Percentiles rank a stretch among this genome's conserved stretches.
Evolutionary conservation across 2,329 filamentous ascomycete species (phyloP).

Genomic region (Sporothrix pseudoabietina): DNA sequence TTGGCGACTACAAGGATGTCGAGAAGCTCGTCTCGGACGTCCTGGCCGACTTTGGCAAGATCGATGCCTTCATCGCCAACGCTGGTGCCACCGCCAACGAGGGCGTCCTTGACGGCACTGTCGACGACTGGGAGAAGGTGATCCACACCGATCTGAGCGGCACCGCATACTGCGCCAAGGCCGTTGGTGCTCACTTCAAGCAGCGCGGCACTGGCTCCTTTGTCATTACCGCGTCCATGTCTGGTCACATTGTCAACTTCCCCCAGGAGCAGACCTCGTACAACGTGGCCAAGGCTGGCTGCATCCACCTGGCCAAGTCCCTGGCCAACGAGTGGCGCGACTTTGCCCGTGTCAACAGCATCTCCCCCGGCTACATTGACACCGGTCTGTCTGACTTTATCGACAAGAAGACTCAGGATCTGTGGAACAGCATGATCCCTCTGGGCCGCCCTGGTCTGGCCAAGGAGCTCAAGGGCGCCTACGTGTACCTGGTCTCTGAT

Average conservation of each 20-base stretch:
- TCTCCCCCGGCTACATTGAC: conserved; percentile 75
- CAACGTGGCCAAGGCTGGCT: conserved; percentile 70
- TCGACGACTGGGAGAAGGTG: conserved; percentile 67
- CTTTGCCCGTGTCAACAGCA: conserved; percentile 71
- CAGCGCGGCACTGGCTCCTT: conserved; percentile 68
- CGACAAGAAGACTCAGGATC: conserved; percentile 64
- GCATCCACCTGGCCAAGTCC: conserved; percentile 63
- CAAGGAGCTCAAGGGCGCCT: conserved; percentile 79
- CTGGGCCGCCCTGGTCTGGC: conserved; percentile 77
- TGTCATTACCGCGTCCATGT: conserved; percentile 78
- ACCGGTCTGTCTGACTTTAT: conserved; percentile 72
- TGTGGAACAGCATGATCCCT: conserved; percentile 78
- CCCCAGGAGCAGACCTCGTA: conserved; percentile 75
- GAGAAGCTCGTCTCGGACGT: conserved; percentile 55
- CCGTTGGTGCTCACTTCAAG: conserved; percentile 64
- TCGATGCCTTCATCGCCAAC: conserved; percentile 80
- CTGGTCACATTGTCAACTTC: conserved; percentile 74
- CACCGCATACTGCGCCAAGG: conserved; percentile 74
- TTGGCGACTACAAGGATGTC: conserved; percentile 56
- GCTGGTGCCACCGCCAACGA: conserved; percentile 72
- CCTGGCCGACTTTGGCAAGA: conserved; percentile 68
- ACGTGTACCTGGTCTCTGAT: conserved; percentile 78
- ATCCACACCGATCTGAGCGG: conserved; percentile 73
- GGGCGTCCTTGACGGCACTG: conserved; percentile 64
- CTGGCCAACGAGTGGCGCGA: conserved; percentile 78